A percentile compares a stretch with the other conserved stretches of the same genome.
phyloP scores from a whole-genome alignment of 2,329 filamentous ascomycete genomes.

The Zymoseptoria brevis region DNA sequence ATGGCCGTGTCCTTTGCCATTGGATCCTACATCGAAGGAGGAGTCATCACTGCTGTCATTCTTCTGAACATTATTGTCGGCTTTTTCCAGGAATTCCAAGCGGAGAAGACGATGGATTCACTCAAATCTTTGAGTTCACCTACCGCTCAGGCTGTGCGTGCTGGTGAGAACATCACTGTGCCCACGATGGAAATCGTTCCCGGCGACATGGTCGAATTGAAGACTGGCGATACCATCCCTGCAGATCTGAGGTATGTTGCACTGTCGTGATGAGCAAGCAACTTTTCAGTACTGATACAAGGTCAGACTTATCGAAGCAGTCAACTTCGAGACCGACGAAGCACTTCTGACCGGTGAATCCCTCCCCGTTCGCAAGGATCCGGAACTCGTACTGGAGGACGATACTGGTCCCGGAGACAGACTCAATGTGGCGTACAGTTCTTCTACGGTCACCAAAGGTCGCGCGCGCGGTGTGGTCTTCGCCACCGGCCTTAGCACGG shows the following conservation, averaged over 20 bases:
- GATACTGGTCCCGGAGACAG: constrained; percentile 59
- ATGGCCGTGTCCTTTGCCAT: constrained; percentile 44
- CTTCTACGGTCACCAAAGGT: constrained; percentile 63
- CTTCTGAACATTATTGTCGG: constrained; percentile 39
- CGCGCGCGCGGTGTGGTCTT: constrained; percentile 62
- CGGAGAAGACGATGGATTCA: constrained; percentile 45
- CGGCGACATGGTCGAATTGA: constrained; percentile 41
- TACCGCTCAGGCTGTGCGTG: constrained; percentile 39
- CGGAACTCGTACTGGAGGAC: constrained; percentile 45
- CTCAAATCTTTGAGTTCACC: constrained; percentile 40
- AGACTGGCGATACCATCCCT: constrained; percentile 43
- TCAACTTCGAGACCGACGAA: constrained; percentile 70
- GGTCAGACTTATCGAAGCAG: constrained; percentile 30
- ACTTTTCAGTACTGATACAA: not conserved
- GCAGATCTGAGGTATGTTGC: constrained; percentile 33
- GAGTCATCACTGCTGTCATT: constrained; percentile 41
- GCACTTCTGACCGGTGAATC: constrained; percentile 68
- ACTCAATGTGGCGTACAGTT: constrained; percentile 63
- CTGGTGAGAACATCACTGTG: constrained; percentile 37
- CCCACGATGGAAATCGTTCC: constrained; percentile 38
- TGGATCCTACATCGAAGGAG: constrained; percentile 41
- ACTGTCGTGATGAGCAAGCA: not conserved
- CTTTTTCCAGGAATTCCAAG: constrained; percentile 41
- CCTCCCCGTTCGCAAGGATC: constrained; percentile 58
- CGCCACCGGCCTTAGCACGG: constrained; percentile 64